These are phyloP conservation scores for Ceratorhiza oryzae-sativae DNA, from an alignment of 1,284 basidiomycete species.

Conservation along the genomic window DNA sequence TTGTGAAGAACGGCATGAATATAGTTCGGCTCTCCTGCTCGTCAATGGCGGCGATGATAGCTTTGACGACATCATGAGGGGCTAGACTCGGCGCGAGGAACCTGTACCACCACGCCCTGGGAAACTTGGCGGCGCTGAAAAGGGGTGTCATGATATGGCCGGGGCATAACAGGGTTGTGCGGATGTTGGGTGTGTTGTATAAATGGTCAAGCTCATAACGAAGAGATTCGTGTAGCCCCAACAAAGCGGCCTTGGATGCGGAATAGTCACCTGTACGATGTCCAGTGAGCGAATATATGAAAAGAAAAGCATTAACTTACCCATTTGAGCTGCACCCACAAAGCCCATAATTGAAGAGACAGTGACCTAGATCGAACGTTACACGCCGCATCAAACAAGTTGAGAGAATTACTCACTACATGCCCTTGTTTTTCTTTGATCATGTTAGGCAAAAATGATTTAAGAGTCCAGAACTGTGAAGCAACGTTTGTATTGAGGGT, in stretches of 20 bases:
- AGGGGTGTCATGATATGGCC: slow-evolving; percentile 78
- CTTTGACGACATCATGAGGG: slow-evolving; percentile 77
- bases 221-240: slow-evolving; percentile 78
- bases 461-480: slow-evolving; percentile 88
- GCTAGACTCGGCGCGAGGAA: slow-evolving; percentile 79
- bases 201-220: slow-evolving; percentile 82
- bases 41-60: slow-evolving; percentile 80
- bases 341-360: slow-evolving; percentile 81
- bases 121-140: slow-evolving; percentile 67
- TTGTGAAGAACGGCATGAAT: slow-evolving; percentile 73
- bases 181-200: slow-evolving; percentile 75
- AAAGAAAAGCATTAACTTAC: slow-evolving; percentile 56
- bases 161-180: slow-evolving; percentile 81
- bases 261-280: slow-evolving; percentile 75
- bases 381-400: slow-evolving; percentile 21
- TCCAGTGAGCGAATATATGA: slow-evolving; percentile 39
- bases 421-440: slow-evolving; percentile 80
- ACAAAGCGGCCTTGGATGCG: slow-evolving; percentile 85
- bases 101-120: slow-evolving; percentile 55
- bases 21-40: slow-evolving; percentile 75
- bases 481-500: slow-evolving; percentile 90
- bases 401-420: slow-evolving; percentile 63
- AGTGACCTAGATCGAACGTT: slow-evolving; percentile 64
- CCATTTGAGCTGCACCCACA: slow-evolving; percentile 78
- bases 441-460: slow-evolving; percentile 93